Evolutionary conservation across 2,329 filamentous ascomycete species (phyloP), one percentile per base, ranked within the genome.

Genomic region (Phialemonium atrogriseum): DNA sequence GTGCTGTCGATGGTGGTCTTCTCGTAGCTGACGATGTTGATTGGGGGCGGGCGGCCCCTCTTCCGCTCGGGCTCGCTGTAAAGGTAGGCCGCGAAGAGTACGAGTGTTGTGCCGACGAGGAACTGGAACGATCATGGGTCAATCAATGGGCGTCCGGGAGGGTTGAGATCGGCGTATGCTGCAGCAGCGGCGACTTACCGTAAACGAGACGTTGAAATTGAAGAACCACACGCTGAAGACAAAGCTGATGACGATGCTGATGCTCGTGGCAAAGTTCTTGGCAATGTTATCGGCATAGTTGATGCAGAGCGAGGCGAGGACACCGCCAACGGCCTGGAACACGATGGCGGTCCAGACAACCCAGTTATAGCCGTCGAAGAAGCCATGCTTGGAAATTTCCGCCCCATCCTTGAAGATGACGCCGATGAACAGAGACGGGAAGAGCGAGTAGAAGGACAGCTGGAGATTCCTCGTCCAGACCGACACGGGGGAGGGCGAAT

Each of bases 401-500:
- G 79, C 75, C 16, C 89, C 91, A 44, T 98, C 91, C 41, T 86
- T 84, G 60, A 84, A 84, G 3, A 93, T 60, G 5, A 96, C 80
- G 2, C 89, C 91, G 32, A 94, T 70, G 35, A 96, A 77, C 1
- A 95, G 66, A 1, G 88, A 84, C 0, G 89, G 86, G 47, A 95
- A 89, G 2, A 96, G 66, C 1, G 88, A 94, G 62, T 94, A 98
- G 51, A 95, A 84, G 1, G 87, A 88, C 15, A 98, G 66, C 56
- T 98, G 91, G 27, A 95, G 82, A 53, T 96, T 98, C 39, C 91
- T 80, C 25, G 91, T 80, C 91, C 91, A 98, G 10, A 96, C 69
- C 1, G 85, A 89, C 5, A 80, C 80, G 28, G 77, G 71, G 2
- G 71, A 70, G 0, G 74, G 70, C n/a, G 83, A 82, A 43, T 94